A percentile compares a stretch with the other conserved stretches of the same genome.
phyloP scores from a whole-genome alignment of 2,329 filamentous ascomycete species.

The Phyllosticta paracitricarpa region DNA sequence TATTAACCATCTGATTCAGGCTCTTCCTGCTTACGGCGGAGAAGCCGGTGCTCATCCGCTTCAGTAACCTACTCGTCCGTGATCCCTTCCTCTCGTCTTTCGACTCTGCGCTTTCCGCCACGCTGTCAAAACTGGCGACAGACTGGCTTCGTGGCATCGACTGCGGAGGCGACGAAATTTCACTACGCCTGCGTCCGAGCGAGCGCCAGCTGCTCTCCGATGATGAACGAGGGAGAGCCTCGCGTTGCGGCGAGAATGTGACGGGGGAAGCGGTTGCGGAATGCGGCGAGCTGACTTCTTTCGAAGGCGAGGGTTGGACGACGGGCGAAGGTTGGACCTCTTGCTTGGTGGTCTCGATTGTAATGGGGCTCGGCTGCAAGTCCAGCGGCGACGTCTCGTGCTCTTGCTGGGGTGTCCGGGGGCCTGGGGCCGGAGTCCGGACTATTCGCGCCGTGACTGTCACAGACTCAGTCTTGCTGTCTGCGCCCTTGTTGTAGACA shows the following conservation, averaged over 20 bases:
- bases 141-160: conserved; percentile 20
- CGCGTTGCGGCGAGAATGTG: conserved; percentile 7
- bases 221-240: conserved; percentile 25
- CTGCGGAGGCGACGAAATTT: conserved; percentile 21
- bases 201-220: conserved; percentile 30
- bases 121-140: conserved; percentile 20
- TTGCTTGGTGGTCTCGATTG: conserved; percentile 42
- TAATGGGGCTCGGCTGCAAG: conserved; percentile 47
- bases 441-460: conserved; percentile 81
- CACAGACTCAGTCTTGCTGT: conserved; percentile 58
- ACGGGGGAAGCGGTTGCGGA: conserved; percentile 5
- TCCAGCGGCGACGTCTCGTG: conserved; percentile 45
- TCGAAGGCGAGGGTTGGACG: conserved; percentile 19
- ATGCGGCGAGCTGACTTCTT: conserved; percentile 3
- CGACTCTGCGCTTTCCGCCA: conserved; percentile 24
- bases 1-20: conserved; percentile 27
- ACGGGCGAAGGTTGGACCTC: conserved; percentile 15
- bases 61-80: conserved; percentile 53
- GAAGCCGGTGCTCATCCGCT: conserved; percentile 55
- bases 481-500: conserved; percentile 30
- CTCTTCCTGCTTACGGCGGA: conserved; percentile 41
- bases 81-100: conserved; percentile 45
- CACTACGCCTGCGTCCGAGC: conserved; percentile 28
- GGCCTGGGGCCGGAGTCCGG: conserved; percentile 34
- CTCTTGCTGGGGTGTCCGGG: conserved; percentile 21